A percentile compares a stretch with the other conserved stretches of the same genome.
phyloP scores from a whole-genome alignment of 305 asterid genomes.

The Stenogyne calaminthoides region DNA sequence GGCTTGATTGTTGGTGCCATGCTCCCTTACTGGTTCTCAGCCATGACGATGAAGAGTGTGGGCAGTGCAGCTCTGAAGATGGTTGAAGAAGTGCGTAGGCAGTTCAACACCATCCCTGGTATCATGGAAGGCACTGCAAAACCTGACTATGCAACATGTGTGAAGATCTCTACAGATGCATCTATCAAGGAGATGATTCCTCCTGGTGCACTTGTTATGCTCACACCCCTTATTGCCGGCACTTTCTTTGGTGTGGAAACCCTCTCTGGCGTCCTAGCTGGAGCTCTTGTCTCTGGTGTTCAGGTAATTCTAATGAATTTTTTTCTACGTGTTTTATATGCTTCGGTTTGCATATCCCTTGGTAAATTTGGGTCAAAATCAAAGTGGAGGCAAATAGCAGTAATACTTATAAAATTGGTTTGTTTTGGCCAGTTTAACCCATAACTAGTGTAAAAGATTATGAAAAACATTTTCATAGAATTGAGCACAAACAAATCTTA shows the following conservation, averaged over 20 bases:
- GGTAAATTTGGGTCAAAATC: neutral
- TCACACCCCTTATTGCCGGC: slow-evolving; percentile 74
- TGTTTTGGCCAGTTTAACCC: too few relatives aligned
- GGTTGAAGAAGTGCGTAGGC: slow-evolving; percentile 88
- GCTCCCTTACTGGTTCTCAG: slow-evolving; percentile 93
- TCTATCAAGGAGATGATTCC: slow-evolving; percentile 83
- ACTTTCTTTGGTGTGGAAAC: slow-evolving; percentile 77
- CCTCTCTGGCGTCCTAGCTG: slow-evolving; percentile 82
- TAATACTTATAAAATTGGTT: too few relatives aligned
- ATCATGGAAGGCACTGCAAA: slow-evolving; percentile 76
- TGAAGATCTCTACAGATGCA: slow-evolving; percentile 83
- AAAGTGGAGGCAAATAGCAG: too few relatives aligned
- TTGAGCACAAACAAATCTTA: neutral
- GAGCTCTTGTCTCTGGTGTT: slow-evolving; percentile 80
- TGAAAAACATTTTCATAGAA: too few relatives aligned
- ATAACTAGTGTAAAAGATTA: too few relatives aligned
- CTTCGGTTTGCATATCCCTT: neutral
- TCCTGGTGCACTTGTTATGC: slow-evolving; percentile 86
- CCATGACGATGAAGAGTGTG: slow-evolving; percentile 90
- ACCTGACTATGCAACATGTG: slow-evolving; percentile 80
- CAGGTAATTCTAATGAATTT: slow-evolving; percentile 49
- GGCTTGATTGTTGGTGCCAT: slow-evolving; percentile 83
- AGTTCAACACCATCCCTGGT: slow-evolving; percentile 75
- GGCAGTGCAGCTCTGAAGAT: slow-evolving; percentile 85
- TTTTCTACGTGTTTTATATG: neutral